phyloP scores from a whole-genome alignment of 306 rosid genomes.

The Castanea sativa region DNA sequence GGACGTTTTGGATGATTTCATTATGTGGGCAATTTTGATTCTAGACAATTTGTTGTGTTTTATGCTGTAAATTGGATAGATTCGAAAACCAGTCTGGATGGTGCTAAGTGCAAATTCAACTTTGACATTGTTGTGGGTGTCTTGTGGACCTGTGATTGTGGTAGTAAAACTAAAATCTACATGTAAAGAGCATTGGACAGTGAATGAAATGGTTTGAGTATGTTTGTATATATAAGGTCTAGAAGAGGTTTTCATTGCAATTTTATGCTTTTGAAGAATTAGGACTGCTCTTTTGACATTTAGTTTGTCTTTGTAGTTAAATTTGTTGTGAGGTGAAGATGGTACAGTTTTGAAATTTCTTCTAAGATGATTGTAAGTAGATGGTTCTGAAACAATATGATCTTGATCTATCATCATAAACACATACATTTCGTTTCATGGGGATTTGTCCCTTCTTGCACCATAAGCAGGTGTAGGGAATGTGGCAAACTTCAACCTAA shows the following conservation, averaged over 20 bases:
- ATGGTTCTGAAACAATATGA: neutral
- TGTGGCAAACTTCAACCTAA: neutral
- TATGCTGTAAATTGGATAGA: neutral
- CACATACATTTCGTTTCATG: neutral
- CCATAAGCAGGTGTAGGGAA: neutral
- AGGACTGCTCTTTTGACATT: neutral
- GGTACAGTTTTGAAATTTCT: neutral
- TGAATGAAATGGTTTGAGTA: neutral
- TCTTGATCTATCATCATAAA: neutral
- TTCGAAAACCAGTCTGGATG: neutral
- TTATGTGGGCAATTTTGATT: neutral
- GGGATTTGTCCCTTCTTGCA: neutral
- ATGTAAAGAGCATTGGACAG: neutral
- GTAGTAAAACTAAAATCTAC: neutral
- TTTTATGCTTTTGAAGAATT: neutral
- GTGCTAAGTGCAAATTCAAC: neutral
- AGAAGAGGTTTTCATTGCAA: neutral
- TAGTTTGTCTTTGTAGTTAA: neutral
- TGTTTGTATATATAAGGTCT: neutral
- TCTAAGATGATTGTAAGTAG: neutral
- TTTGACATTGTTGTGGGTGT: neutral
- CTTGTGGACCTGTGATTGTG: too few species aligned
- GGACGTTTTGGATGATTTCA: neutral
- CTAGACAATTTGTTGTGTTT: neutral
- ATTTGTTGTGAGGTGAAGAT: neutral